Evolutionary conservation across 805 yeast genomes (phyloP), one percentile per base, ranked within the genome.

Genomic region (Candida oleophila): DNA sequence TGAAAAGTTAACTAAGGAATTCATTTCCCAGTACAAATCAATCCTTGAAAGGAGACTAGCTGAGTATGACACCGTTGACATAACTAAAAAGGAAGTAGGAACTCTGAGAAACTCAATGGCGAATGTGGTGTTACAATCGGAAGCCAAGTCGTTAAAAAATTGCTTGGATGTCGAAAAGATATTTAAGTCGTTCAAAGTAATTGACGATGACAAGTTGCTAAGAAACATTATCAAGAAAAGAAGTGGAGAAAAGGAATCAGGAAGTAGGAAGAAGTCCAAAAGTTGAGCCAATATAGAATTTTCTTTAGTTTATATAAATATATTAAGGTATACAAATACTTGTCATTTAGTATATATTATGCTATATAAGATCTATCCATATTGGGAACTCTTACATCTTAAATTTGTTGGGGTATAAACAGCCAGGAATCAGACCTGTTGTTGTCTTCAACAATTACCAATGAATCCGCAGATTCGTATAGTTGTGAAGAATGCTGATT

Each of bases 171-270:
- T 57, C 1, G 61, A 62, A 1, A 50, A 57, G 34, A 61, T 62
- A 0, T 65, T 68, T 16, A 47, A 42, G 1, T 60, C 48, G 2
- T 78, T 70, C 51, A 65, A 63, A 43, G 49, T 76, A 25, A 77
- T 86, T 30, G 79, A 76, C 4, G 90, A 85, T 64, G 78, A 71
- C 1, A 84, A 82, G 59, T 59, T 85, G 38, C 60, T 82, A 40
- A 73, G 80, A 45, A 83, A 82, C 55, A 75, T 85, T 21, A 50
- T 80, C 48, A 86, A 85, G 58, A 74, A 83, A 52, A 59, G 62
- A 37, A 25, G 35, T 38, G 46, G 22, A 18, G 46, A 45, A 37
- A 44, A 33, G n/a, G 37, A 36, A n/a, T 4, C 30, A 15, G 36
- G 41, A 45, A 33, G 52, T 53, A 14, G 22, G 37, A 15, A 37